Conservation (phyloP, 2,329 filamentous ascomycete genomes). For the Pseudonectria buxi region DNA sequence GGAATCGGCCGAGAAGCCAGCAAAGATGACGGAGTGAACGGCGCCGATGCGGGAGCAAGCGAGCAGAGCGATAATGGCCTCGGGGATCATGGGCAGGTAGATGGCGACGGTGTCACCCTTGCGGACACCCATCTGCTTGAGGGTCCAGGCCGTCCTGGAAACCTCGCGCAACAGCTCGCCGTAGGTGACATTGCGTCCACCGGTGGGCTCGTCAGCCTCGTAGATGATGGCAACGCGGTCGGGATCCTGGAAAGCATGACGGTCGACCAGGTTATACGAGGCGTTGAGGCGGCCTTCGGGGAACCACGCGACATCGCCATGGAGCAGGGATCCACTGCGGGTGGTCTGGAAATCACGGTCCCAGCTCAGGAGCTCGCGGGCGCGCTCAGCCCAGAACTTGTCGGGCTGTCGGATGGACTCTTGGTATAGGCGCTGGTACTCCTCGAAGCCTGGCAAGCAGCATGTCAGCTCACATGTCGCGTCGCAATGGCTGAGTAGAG, state of each 20-base stretch:
- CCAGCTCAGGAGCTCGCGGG: conserved; percentile 86
- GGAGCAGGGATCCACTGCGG: conserved; percentile 63
- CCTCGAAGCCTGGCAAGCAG: conserved; percentile 46
- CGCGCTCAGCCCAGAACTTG: conserved; percentile 82
- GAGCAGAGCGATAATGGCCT: conserved; percentile 84
- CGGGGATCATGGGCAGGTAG: conserved; percentile 98
- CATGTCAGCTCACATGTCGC: conserved; percentile 19
- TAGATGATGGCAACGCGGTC: conserved; percentile 96
- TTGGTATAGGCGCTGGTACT: conserved; percentile 63
- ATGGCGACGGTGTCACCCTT: conserved; percentile 97
- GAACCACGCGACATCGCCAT: conserved; percentile 92
- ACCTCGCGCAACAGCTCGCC: conserved; percentile 89
- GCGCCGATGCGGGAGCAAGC: conserved; percentile 90
- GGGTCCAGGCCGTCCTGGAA: conserved; percentile 74
- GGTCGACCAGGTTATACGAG: conserved; percentile 94
- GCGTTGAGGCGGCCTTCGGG: conserved; percentile 89
- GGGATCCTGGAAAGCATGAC: conserved; percentile 91
- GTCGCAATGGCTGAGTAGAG: conserved; percentile 9
- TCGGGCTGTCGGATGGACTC: conserved; percentile 87
- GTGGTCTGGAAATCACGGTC: conserved; percentile 88
- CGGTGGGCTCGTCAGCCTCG: conserved; percentile 84
- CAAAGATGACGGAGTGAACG: conserved; percentile 95
- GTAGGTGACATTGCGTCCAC: conserved; percentile 88
- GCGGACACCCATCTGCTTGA: conserved; percentile 92
- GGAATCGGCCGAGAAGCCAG: conserved; percentile 94